phyloP scores from a whole-genome alignment of 2,329 filamentous ascomycete genomes.

The Xylariomycetidae sp. region DNA sequence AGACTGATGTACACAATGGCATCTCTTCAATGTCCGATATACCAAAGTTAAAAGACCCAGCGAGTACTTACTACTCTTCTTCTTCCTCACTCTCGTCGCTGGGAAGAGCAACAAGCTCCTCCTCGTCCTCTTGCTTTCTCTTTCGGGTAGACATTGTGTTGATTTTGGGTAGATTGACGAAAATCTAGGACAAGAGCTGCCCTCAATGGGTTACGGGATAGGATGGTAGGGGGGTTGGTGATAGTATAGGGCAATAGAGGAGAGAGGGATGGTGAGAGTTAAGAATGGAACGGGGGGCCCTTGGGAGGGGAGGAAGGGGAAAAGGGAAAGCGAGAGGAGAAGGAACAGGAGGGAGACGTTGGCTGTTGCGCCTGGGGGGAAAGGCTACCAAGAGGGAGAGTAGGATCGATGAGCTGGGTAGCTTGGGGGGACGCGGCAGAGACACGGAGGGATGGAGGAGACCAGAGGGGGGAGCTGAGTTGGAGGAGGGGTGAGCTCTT shows the following conservation, averaged over 20 bases:
- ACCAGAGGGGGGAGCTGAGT: too few species aligned
- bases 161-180: conserved; percentile 2
- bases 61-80: conserved; percentile 28
- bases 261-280: too few species aligned
- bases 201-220: conserved; percentile 1
- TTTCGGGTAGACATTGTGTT: conserved; percentile 26
- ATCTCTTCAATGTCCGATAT: too few species aligned
- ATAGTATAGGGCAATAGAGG: too few species aligned
- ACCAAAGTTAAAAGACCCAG: too few species aligned
- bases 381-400: conserved; percentile 18
- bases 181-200: background rate
- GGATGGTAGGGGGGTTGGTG: conserved; percentile 8
- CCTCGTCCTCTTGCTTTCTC: conserved; percentile 28
- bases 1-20: too few species aligned
- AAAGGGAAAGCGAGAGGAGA: conserved; percentile 19
- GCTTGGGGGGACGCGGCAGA: background rate
- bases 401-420: conserved; percentile 4
- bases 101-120: conserved; percentile 30
- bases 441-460: background rate
- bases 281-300: too few species aligned
- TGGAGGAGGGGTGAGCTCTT: too few species aligned
- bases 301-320: conserved; percentile 12
- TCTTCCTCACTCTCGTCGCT: conserved; percentile 30
- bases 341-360: conserved; percentile 15
- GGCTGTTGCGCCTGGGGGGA: conserved; percentile 21